Base-by-base conservation (phyloP, 148 eudicot species). In the Chenopodium berlandieri region DNA sequence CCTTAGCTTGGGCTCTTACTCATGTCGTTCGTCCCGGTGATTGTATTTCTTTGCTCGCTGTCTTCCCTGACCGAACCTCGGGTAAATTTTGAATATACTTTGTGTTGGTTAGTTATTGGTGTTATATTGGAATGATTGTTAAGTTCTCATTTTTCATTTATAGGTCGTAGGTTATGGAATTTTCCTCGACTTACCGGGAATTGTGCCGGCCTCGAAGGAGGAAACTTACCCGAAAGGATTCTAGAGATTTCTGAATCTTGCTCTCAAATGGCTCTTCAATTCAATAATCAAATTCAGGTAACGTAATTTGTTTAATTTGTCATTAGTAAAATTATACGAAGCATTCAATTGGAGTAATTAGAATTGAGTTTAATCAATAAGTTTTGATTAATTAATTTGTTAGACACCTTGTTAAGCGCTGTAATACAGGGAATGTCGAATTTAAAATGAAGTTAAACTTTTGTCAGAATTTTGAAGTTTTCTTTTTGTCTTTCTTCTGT, bases 201-300 rank as follows among this genome's bases (percentile, higher is more conserved):
- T 79, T 86, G 90, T 54, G 86, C 87, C 19, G 86, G 87, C 13
- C 62, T 82, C 9, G 88, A 88, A 23, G 78, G 86, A 19, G 81
- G 83, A 3, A 88, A 90, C 65, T 84, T 90, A 40, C 92, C 97
- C 50, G 94, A 91, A 64, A 86, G 85, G 67, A 86, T 92, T 13
- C 80, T 76, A 30, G 97, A 90, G 89, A 94, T 94, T 82, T 91
- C 98, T 5, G 90, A 94, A 82, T 88, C 91, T 11, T 94, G 97
- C 81, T 90, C 98, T 71, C 92, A 90, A 76, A 94, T 92, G 98
- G 89, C 89, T 64, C 94, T 91, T 78, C 91, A 91, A 79, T 89
- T 90, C 81, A 93, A 89, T 50, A 79, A 89, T 85, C 91, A 88
- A 83, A 83, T 89, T 65, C 88, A 91, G 93, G 98, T 94, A 73